Percentiles rank a stretch among this genome's conserved stretches.
phyloP scores from a whole-genome alignment of 768 basidiomycete genomes.

The Melanogaster broomeanus region DNA sequence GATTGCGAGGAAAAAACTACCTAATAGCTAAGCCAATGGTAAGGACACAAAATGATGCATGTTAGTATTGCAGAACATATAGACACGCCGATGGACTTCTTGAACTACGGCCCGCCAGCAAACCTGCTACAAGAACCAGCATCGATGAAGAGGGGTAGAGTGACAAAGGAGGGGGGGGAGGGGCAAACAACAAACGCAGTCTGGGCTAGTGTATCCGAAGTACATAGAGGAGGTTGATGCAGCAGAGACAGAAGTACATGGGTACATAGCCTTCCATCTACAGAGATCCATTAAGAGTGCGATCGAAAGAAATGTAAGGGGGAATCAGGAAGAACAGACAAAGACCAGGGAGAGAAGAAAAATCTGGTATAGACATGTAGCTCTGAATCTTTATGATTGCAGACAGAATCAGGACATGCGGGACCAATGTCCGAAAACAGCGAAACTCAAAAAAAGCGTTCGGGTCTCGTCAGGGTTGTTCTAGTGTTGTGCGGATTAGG shows the following conservation, averaged over 20 bases:
- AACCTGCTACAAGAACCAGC: constrained; percentile 5
- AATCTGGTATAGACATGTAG: constrained; percentile 15
- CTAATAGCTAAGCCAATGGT: no score
- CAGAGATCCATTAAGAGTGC: background rate
- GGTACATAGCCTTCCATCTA: background rate
- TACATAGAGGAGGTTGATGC: background rate
- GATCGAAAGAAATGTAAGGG: background rate
- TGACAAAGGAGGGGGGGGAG: background rate
- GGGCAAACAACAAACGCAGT: background rate
- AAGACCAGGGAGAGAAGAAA: background rate
- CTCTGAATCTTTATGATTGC: constrained; percentile 7
- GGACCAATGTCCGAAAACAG: background rate
- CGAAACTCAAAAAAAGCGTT: background rate
- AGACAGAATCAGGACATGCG: background rate
- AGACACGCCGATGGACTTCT: background rate
- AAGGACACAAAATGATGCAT: background rate
- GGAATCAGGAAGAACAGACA: background rate
- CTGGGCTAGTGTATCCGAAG: background rate
- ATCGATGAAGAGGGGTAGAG: background rate
- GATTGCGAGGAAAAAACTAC: no score
- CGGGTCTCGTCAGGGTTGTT: background rate
- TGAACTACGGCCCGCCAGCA: constrained; percentile 8
- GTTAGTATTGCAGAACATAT: background rate
- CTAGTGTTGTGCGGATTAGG: background rate
- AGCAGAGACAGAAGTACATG: background rate